A percentile compares a stretch with the other conserved stretches of the same genome.
Evolutionary conservation across 139 green algal genomes (phyloP).

Genomic region (Ettlia oleoabundans): DNA sequence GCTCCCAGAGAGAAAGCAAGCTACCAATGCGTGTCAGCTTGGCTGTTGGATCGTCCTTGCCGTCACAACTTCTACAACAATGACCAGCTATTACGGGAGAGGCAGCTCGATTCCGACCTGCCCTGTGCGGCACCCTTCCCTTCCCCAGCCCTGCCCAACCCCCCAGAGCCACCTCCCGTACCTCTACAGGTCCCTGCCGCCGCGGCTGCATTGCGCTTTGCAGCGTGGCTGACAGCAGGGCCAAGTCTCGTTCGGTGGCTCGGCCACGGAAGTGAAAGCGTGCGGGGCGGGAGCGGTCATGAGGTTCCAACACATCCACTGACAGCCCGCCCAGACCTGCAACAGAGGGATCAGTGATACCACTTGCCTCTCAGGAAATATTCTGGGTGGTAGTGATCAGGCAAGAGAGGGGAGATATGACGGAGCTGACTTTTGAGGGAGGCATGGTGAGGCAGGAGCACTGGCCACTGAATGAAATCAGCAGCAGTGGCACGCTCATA

Average conservation of each 20-base stretch:
- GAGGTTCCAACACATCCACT: conserved; percentile 23
- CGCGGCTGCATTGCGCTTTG: conserved; percentile 23
- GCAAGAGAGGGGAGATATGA: no score
- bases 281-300: neutral
- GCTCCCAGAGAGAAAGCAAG: no score
- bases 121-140: no score
- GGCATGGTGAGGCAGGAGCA: neutral
- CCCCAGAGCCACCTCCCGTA: no score
- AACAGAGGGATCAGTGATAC: no score
- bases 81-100: no score
- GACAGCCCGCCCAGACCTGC: conserved; percentile 23
- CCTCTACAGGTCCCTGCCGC: neutral
- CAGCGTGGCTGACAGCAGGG: conserved; percentile 6
- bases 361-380: no score
- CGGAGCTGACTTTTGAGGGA: no score
- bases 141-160: neutral
- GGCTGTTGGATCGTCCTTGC: no score
- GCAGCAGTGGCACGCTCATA: neutral
- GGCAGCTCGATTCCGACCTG: no score
- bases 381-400: neutral
- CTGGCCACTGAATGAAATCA: neutral
- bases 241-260: neutral
- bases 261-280: conserved; percentile 11
- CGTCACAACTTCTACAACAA: no score
- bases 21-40: no score